Percentiles rank a stretch among this genome's conserved stretches.
Conservation (phyloP, 2,329 filamentous ascomycete species). For the Phaeophleospora eucalypticola region DNA sequence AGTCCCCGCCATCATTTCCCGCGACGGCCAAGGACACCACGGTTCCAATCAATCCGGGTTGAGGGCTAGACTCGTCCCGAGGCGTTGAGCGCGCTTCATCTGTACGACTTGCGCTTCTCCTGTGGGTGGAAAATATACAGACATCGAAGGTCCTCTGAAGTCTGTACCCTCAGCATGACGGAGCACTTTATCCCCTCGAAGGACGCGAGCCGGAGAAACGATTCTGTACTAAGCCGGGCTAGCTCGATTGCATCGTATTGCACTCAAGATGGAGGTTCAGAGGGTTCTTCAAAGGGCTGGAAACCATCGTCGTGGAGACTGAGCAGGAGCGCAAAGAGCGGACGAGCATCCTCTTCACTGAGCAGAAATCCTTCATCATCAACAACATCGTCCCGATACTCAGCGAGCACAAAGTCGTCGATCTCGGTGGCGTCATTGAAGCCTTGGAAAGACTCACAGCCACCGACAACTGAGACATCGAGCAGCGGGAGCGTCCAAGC, state of each 20-base stretch:
- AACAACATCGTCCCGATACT: conserved; percentile 2
- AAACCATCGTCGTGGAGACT: conserved; percentile 5
- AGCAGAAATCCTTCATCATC: conserved; percentile 7
- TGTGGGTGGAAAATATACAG: no score
- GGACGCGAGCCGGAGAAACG: neutral
- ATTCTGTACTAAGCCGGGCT: neutral
- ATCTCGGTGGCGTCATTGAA: neutral
- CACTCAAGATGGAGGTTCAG: neutral
- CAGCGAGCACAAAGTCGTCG: conserved; percentile 1
- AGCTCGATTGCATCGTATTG: neutral
- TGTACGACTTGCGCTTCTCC: no score
- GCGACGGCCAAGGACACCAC: neutral
- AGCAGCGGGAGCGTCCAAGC: neutral
- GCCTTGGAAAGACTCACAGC: neutral
- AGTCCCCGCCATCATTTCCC: neutral
- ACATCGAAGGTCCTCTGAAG: no score
- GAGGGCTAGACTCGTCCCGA: neutral
- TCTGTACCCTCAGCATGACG: neutral
- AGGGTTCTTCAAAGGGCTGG: conserved; percentile 1
- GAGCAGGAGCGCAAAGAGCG: neutral
- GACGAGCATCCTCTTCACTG: neutral
- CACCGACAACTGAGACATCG: neutral
- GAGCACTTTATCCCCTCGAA: neutral
- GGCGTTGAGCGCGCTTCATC: neutral
- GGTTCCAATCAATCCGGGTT: neutral